These are phyloP conservation scores for Tephrocybe sp. DNA, from an alignment of 768 basidiomycete genomes.

Conservation along the genomic window DNA sequence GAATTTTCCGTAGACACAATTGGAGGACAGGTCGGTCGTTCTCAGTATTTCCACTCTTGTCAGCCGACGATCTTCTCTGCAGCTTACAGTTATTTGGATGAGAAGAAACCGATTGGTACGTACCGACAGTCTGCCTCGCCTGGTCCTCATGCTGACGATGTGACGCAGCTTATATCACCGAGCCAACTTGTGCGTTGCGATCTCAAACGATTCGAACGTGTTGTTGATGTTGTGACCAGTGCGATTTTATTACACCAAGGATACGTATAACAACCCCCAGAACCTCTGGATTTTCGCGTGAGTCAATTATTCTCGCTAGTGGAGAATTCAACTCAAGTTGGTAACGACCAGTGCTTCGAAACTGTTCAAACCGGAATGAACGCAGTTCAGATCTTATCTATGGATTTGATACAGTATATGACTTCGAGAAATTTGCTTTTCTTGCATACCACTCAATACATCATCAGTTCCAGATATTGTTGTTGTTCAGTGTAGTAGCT, in stretches of 20 bases:
- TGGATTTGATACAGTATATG: not conserved
- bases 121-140: not conserved
- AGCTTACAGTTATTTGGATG: conserved; percentile 45
- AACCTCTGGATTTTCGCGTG: conserved; percentile 59
- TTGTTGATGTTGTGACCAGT: conserved; percentile 26
- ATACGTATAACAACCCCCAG: conserved; percentile 64
- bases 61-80: not conserved
- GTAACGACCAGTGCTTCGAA: conserved; percentile 6
- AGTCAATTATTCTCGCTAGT: conserved; percentile 15
- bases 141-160: not conserved
- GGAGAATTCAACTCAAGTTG: not conserved
- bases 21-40: conserved; percentile 41
- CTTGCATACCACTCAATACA: not conserved
- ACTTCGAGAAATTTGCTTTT: not conserved
- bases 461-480: not conserved
- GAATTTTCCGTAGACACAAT: conserved; percentile 31
- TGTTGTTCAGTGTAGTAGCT: too few species aligned
- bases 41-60: not conserved
- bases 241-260: conserved; percentile 58
- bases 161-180: conserved; percentile 38
- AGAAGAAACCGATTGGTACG: conserved; percentile 38
- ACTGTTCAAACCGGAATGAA: conserved; percentile 7
- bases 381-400: not conserved
- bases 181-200: conserved; percentile 31
- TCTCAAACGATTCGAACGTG: not conserved